Percentiles rank a stretch among this genome's conserved stretches.
phyloP scores from a whole-genome alignment of 2,329 filamentous ascomycete species.

The Gaeumannomyces sp. region DNA sequence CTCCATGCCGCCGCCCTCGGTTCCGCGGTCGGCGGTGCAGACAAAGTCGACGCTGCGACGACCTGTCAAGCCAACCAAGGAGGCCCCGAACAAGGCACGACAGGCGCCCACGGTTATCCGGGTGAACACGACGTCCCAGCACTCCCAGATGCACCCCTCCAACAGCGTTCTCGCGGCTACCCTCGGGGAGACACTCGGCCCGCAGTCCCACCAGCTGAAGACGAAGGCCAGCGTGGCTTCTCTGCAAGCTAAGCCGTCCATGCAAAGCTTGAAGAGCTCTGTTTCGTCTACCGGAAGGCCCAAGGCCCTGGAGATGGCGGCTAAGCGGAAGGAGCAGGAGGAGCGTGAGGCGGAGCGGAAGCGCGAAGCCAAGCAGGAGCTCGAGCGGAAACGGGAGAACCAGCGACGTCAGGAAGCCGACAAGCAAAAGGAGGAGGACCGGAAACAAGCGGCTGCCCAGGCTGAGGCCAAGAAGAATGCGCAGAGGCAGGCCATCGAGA shows the following conservation, averaged over 20 bases:
- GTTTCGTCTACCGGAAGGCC: slow-evolving; percentile 58
- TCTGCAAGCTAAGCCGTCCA: slow-evolving; percentile 50
- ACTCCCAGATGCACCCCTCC: slow-evolving; percentile 52
- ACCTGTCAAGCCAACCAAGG: slow-evolving; percentile 57
- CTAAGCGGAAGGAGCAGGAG: slow-evolving; percentile 79
- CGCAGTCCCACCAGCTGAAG: slow-evolving; percentile 38
- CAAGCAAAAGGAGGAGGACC: slow-evolving; percentile 48
- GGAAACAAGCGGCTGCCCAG: slow-evolving; percentile 38
- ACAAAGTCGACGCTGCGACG: slow-evolving; percentile 47
- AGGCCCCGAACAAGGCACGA: slow-evolving; percentile 51
- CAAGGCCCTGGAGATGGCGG: slow-evolving; percentile 68
- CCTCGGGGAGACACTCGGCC: slow-evolving; percentile 47
- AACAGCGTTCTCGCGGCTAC: slow-evolving; percentile 52
- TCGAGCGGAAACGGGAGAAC: slow-evolving; percentile 67
- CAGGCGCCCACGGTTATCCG: slow-evolving; percentile 66
- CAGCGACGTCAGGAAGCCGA: slow-evolving; percentile 34
- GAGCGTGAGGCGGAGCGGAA: slow-evolving; percentile 74
- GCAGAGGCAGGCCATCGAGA: slow-evolving; percentile 57
- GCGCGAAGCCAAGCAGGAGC: slow-evolving; percentile 72
- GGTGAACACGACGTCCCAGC: slow-evolving; percentile 61
- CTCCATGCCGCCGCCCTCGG: slow-evolving; percentile 55
- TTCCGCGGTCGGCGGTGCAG: slow-evolving; percentile 47
- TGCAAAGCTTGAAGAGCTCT: slow-evolving; percentile 58
- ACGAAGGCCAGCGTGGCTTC: slow-evolving; percentile 64
- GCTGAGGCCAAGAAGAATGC: slow-evolving; percentile 62